phyloP scores from a whole-genome alignment of 805 yeast genomes.

The Myxozyma geophila region DNA sequence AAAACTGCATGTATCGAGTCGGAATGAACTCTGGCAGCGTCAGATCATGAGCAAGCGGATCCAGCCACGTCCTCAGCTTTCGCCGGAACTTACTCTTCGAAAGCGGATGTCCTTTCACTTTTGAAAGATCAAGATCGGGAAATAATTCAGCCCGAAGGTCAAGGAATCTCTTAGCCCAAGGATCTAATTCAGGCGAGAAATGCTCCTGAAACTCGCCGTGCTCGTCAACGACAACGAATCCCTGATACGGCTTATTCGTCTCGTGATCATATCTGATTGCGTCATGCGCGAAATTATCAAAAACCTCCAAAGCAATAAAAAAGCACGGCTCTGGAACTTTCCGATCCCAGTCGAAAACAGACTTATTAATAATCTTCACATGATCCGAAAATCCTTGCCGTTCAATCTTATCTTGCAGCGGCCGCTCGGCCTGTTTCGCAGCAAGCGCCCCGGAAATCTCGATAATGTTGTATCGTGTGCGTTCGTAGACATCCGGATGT shows the following conservation, averaged over 20 bases:
- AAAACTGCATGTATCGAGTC: conserved; percentile 69
- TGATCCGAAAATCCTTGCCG: conserved; percentile 56
- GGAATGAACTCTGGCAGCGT: conserved; percentile 81
- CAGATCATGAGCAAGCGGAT: conserved; percentile 70
- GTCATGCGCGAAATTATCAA: conserved; percentile 85
- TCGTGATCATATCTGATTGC: conserved; percentile 72
- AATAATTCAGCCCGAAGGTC: conserved; percentile 52
- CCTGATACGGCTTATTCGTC: conserved; percentile 73
- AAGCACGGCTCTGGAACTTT: conserved; percentile 59
- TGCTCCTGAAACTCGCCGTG: conserved; percentile 77
- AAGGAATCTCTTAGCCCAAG: conserved; percentile 56
- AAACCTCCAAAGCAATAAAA: conserved; percentile 78
- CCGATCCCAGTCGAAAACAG: conserved; percentile 74
- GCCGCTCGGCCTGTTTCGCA: conserved; percentile 53
- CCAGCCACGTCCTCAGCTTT: conserved; percentile 53
- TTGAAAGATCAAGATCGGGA: conserved; percentile 40
- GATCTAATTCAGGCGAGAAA: conserved; percentile 47
- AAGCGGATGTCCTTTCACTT: conserved; percentile 61
- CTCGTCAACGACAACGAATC: conserved; percentile 72
- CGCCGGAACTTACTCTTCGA: conserved; percentile 54
- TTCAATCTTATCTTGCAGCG: conserved; percentile 44
- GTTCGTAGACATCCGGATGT: conserved; percentile 74
- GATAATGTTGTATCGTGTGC: conserved; percentile 70
- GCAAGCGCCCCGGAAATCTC: conserved; percentile 72
- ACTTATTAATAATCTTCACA: conserved; percentile 69